Evolutionary conservation across 306 rosid genomes (phyloP).

Genomic region (Mimosa pudica): DNA sequence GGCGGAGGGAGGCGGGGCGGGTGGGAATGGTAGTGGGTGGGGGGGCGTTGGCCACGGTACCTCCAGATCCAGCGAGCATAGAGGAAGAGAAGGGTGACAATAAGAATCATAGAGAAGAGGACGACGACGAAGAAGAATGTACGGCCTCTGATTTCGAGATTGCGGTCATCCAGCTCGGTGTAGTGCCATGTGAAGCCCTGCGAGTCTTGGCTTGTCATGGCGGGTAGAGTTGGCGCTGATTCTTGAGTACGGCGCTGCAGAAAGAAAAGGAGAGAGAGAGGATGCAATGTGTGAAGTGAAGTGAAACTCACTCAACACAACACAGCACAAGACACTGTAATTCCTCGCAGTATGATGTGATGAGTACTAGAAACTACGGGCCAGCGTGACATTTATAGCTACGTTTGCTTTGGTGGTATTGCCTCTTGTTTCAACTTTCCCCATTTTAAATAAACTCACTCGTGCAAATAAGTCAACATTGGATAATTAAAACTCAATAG

Average conservation of each 20-base stretch:
- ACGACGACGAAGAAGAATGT: constrained; percentile 68
- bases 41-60: constrained; percentile 34
- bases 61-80: constrained; percentile 85
- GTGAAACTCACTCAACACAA: not conserved
- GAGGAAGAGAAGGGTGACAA: constrained; percentile 56
- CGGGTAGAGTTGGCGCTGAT: not conserved
- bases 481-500: no score
- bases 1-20: constrained; percentile 38
- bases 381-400: constrained; percentile 35
- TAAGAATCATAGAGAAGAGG: constrained; percentile 58
- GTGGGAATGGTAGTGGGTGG: not conserved
- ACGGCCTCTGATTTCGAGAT: constrained; percentile 65
- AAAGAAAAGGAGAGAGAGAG: not conserved
- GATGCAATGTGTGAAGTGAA: not conserved
- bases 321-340: not conserved
- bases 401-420: not conserved
- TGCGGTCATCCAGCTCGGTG: constrained; percentile 58
- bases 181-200: constrained; percentile 59
- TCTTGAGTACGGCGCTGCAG: no score
- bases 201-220: constrained; percentile 43
- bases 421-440: no score
- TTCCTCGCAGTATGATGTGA: not conserved
- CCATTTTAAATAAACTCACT: no score
- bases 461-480: no score
- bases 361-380: constrained; percentile 17